Conservation (phyloP, 306 rosid genomes). For the Cyamopsis tetragonoloba region DNA sequence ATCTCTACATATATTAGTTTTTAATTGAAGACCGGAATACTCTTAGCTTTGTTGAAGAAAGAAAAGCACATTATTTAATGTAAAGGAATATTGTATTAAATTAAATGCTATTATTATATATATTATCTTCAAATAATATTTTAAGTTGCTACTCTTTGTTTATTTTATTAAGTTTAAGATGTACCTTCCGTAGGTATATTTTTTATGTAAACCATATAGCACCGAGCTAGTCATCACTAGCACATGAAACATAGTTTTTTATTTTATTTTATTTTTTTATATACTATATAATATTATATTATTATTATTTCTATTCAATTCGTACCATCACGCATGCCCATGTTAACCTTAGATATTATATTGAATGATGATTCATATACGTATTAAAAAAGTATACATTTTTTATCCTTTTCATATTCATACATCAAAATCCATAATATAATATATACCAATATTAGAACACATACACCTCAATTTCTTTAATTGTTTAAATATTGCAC, state of each 20-base stretch:
- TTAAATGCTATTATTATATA: background rate
- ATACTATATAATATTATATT: too few species aligned
- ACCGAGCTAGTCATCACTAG: slow-evolving; percentile 34
- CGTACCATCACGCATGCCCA: slow-evolving; percentile 47
- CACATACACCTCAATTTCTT: background rate
- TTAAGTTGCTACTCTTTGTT: slow-evolving; percentile 17
- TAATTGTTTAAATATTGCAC: slow-evolving; percentile 28
- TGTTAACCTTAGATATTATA: slow-evolving; percentile 28
- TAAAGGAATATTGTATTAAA: background rate
- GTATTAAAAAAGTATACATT: background rate
- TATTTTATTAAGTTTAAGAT: slow-evolving; percentile 13
- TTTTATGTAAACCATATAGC: slow-evolving; percentile 29
- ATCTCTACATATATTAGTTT: too few species aligned
- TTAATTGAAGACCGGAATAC: too few species aligned
- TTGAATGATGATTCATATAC: background rate
- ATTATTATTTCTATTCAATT: slow-evolving; percentile 34
- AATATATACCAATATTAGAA: slow-evolving; percentile 14
- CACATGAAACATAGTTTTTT: slow-evolving; percentile 19
- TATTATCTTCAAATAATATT: slow-evolving; percentile 18
- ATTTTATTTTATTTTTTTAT: too few species aligned
- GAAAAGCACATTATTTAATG: too few species aligned
- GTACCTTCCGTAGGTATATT: slow-evolving; percentile 11
- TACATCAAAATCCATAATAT: slow-evolving; percentile 19
- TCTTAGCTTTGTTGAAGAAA: too few species aligned
- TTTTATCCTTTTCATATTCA: slow-evolving; percentile 20